Conservation (phyloP, 2,329 filamentous ascomycete species). For the Neoarthrinium moseri region DNA sequence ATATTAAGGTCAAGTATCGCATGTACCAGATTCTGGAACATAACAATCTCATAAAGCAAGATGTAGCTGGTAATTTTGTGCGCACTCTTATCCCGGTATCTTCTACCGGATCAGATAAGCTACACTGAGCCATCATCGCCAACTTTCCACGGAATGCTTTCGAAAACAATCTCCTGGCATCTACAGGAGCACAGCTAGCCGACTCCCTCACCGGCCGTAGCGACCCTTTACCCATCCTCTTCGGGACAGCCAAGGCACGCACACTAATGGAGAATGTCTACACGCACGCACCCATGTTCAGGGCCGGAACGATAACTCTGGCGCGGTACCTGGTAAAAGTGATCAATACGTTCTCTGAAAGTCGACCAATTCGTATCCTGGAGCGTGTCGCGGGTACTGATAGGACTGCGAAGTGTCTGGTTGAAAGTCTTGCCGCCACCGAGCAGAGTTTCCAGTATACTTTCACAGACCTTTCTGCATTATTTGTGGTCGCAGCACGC, state of each 20-base stretch:
- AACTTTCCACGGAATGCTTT: neutral
- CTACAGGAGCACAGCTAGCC: neutral
- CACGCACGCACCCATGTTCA: neutral
- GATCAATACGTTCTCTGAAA: neutral
- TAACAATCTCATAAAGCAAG: no score
- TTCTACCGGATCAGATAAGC: no score
- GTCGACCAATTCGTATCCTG: slow-evolving; percentile 31
- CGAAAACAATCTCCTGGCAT: neutral
- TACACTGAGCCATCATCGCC: neutral
- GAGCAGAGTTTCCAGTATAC: slow-evolving; percentile 33
- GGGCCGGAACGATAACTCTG: neutral
- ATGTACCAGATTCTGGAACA: no score
- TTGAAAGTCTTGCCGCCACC: slow-evolving; percentile 20
- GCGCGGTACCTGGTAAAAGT: neutral
- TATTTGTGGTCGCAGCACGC: slow-evolving; percentile 22
- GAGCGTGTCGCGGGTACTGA: slow-evolving; percentile 42
- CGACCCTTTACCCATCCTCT: neutral
- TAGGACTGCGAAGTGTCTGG: slow-evolving; percentile 34
- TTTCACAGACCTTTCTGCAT: slow-evolving; percentile 39
- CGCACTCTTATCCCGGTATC: no score
- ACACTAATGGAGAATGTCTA: neutral
- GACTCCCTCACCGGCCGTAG: neutral
- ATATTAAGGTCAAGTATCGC: no score
- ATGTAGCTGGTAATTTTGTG: no score
- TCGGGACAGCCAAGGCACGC: neutral